Evolutionary conservation across 2,329 filamentous ascomycete genomes (phyloP), one percentile per base, ranked within the genome.

Genomic region (Monilinia aucupariae): DNA sequence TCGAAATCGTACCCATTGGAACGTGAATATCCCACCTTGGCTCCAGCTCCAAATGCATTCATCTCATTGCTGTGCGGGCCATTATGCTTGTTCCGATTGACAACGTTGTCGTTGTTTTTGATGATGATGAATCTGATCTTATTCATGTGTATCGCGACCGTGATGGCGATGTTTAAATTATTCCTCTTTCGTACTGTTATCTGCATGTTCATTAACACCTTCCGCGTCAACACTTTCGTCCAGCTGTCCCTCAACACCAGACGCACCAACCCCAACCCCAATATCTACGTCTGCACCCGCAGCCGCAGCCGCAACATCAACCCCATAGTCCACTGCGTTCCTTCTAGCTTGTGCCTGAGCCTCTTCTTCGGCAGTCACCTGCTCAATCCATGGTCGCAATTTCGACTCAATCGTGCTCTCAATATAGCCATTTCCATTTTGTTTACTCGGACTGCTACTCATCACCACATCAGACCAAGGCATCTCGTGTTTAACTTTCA

Each of bases 321-420:
- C 27, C 32, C 56, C 56, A 34, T 37, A 59, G 20, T 39, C 45
- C 17, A 59, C 41, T 0, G 41, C 41, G 12, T 58, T 59, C n/a
- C 56, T 59, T 22, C 56, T 30, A 27, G 60, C 60, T 41, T 62
- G 60, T n/a, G 32, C 59, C 17, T 56, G 59, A 20, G 59, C 59
- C 17, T 61, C 59, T 48, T 62, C 60, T 43, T 62, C 51, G 15
- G 60, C 60, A 2, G 51, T 62, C 15, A 43, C 60, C 34, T 62
- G 60, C 34, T 62, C 60, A 50, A 62, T 62, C 60, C 60, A 62
- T 7, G 60, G 60, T 22, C 58, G 37, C 12, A 62, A 43, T 30
- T 58, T 62, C 7, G 60, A 58, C 54, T 62, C 60, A 10, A 62
- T 62, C 20, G 48, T 62, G 6, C 52, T 55, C 34, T 62, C 60